Evolutionary conservation across 2,329 filamentous ascomycete genomes (phyloP).

Genomic region (Fusarium equiseti): DNA sequence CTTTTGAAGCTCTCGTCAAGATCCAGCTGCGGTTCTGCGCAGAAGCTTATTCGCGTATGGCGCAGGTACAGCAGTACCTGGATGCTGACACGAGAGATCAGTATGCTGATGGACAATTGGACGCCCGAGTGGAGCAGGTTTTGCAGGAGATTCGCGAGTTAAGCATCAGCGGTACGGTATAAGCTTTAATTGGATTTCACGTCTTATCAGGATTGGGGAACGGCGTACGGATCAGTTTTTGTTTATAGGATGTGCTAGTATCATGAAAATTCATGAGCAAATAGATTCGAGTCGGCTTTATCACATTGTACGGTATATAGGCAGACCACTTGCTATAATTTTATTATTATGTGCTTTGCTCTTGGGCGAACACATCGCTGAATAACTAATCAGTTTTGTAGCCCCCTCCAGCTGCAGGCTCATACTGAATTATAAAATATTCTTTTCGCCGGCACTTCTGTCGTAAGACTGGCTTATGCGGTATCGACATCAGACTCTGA

Average conservation of each 20-base stretch:
- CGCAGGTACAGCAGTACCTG: conserved; percentile 98
- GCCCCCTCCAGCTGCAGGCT: background rate
- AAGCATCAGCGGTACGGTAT: conserved; percentile 85
- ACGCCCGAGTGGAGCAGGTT: conserved; percentile 93
- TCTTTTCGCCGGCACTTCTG: no score
- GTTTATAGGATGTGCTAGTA: conserved; percentile 46
- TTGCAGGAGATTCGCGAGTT: conserved; percentile 96
- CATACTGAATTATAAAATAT: background rate
- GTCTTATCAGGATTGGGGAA: conserved; percentile 34
- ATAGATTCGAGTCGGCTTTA: conserved; percentile 40
- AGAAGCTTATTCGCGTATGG: conserved; percentile 97
- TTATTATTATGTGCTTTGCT: conserved; percentile 2
- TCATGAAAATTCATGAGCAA: conserved; percentile 40
- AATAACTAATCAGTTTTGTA: background rate
- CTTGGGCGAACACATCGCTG: background rate
- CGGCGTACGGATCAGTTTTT: conserved; percentile 48
- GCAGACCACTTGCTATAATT: conserved; percentile 2
- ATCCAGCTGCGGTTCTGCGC: conserved; percentile 98
- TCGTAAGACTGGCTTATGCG: background rate
- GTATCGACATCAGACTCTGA: conserved; percentile 18
- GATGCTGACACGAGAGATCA: conserved; percentile 96
- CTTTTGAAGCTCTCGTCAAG: conserved; percentile 97
- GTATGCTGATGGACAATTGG: conserved; percentile 93
- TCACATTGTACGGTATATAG: background rate
- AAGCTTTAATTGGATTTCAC: conserved; percentile 36